Percentiles rank a stretch among this genome's conserved stretches.
phyloP scores from a whole-genome alignment of 1,284 basidiomycete genomes.

The Sporisorium scitamineum region DNA sequence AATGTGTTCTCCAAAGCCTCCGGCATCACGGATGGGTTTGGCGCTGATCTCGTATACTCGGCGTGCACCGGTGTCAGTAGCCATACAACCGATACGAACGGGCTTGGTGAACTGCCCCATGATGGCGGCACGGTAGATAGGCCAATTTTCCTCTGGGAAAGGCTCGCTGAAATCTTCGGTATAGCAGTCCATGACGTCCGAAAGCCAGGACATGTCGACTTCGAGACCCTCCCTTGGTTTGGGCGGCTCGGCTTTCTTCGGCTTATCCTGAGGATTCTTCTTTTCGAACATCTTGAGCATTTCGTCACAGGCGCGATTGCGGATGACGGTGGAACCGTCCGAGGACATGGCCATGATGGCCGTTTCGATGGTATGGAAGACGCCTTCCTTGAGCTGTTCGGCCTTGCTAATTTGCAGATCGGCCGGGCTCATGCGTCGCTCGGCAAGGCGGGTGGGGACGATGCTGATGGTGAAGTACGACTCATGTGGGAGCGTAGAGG shows the following conservation, averaged over 20 bases:
- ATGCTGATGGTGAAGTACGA: constrained; percentile 60
- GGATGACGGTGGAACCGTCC: constrained; percentile 56
- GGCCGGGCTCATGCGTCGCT: constrained; percentile 52
- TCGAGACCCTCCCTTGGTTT: constrained; percentile 32
- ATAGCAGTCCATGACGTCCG: constrained; percentile 60
- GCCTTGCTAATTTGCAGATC: constrained; percentile 37
- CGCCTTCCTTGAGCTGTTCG: constrained; percentile 51
- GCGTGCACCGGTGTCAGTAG: constrained; percentile 45
- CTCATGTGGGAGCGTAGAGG: constrained; percentile 49
- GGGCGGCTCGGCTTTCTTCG: constrained; percentile 17
- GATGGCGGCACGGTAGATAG: constrained; percentile 62
- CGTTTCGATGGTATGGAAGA: constrained; percentile 57
- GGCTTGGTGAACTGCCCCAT: constrained; percentile 50
- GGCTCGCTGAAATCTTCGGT: constrained; percentile 58
- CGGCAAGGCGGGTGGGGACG: constrained; percentile 42
- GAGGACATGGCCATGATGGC: constrained; percentile 57
- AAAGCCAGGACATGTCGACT: constrained; percentile 59
- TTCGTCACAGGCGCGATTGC: constrained; percentile 62
- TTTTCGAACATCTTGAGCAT: constrained; percentile 50
- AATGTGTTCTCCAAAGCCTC: constrained; percentile 62
- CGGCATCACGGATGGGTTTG: constrained; percentile 57
- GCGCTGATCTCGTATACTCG: constrained; percentile 52
- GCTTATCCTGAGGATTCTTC: constrained; percentile 46
- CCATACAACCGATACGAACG: constrained; percentile 51
- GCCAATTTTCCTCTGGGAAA: constrained; percentile 54